These are phyloP conservation scores for Pulicaria dysenterica DNA, from an alignment of 129 eudicot species.

Conservation along the genomic window DNA sequence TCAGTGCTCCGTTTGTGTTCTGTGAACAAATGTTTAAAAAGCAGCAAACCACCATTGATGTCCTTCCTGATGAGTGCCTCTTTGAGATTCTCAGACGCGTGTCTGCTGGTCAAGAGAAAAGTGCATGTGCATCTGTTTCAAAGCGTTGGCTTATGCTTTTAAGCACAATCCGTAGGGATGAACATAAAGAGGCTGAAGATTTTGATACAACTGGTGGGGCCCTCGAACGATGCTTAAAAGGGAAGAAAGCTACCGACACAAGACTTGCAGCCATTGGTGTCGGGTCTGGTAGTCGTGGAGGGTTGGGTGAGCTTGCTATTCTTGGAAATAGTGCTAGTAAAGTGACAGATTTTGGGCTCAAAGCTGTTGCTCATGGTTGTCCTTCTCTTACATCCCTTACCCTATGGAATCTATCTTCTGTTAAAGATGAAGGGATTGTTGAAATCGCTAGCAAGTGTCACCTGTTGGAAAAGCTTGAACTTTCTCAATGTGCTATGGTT, in stretches of 20 bases:
- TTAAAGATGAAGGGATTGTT: constrained; percentile 64
- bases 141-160: constrained; percentile 81
- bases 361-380: constrained; percentile 81
- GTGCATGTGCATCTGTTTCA: constrained; percentile 68
- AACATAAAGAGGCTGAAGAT: constrained; percentile 35
- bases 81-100: constrained; percentile 73
- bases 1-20: constrained; percentile 56
- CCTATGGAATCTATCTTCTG: constrained; percentile 62
- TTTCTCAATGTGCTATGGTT: constrained; percentile 62
- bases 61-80: constrained; percentile 81
- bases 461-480: constrained; percentile 67
- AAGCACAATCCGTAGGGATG: constrained; percentile 54
- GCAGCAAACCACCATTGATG: constrained; percentile 52
- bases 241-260: constrained; percentile 79
- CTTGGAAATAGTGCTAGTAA: constrained; percentile 57
- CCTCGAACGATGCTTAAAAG: constrained; percentile 69
- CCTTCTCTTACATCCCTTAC: constrained; percentile 67
- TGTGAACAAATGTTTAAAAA: constrained; percentile 39
- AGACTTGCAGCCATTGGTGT: constrained; percentile 86
- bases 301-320: constrained; percentile 72
- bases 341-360: constrained; percentile 67
- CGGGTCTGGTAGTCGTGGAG: constrained; percentile 73
- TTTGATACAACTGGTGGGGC: constrained; percentile 43
- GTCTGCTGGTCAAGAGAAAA: constrained; percentile 58
- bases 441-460: constrained; percentile 74